Evolutionary conservation across 805 yeast genomes (phyloP).

Genomic region (Zygosaccharomyces pseudorouxii): DNA sequence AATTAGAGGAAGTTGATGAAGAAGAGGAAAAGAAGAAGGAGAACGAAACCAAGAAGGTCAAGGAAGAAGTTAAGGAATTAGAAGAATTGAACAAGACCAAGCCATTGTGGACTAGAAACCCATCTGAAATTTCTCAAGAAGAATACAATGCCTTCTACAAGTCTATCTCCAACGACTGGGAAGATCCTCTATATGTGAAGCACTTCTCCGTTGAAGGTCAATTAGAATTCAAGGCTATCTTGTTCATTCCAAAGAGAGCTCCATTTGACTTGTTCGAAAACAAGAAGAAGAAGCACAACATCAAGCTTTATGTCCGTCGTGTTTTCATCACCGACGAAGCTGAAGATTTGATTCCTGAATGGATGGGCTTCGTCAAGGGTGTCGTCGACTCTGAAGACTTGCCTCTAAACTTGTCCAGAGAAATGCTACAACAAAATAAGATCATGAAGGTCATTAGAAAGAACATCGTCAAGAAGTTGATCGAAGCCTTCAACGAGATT

Average conservation of each 20-base stretch:
- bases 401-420: conserved; percentile 99
- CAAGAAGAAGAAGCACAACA: conserved; percentile 98
- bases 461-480: conserved; percentile 97
- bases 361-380: conserved; percentile 97
- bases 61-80: conserved; percentile 89
- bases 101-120: conserved; percentile 99
- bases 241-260: conserved; percentile 98
- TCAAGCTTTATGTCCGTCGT: conserved; percentile 97
- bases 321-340: conserved; percentile 99
- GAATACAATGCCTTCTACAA: conserved; percentile 99
- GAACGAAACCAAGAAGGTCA: conserved; percentile 75
- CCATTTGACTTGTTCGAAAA: conserved; percentile 98
- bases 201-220: conserved; percentile 99
- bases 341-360: conserved; percentile 98
- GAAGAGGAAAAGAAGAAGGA: conserved; percentile 66
- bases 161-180: conserved; percentile 99
- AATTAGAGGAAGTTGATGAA: conserved; percentile 70
- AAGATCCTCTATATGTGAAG: conserved; percentile 98
- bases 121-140: conserved; percentile 94
- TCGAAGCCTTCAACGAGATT: conserved; percentile 98
- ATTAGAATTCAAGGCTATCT: conserved; percentile 96
- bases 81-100: conserved; percentile 98
- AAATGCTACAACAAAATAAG: conserved; percentile 99
- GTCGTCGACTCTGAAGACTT: conserved; percentile 99
- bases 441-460: conserved; percentile 98